phyloP scores from a whole-genome alignment of 2,329 filamentous ascomycete species.

The Chaetomiaceae sp. region DNA sequence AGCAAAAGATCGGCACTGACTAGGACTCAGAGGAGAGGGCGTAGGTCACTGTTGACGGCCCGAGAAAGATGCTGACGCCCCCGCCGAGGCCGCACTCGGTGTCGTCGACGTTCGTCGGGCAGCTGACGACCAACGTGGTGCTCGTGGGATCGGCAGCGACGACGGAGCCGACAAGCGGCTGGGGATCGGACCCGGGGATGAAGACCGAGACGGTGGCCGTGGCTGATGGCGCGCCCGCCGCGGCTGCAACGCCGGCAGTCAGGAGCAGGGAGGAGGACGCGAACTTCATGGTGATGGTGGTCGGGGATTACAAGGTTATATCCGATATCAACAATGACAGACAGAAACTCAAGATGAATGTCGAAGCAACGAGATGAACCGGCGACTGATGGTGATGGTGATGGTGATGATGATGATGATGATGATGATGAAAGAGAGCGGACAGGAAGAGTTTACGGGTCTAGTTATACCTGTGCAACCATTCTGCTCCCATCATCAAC shows the following conservation, averaged over 20 bases:
- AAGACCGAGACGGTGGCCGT: conserved; percentile 17
- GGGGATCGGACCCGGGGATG: conserved; percentile 14
- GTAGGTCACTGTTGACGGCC: conserved; percentile 19
- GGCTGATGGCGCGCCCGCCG: conserved; percentile 11
- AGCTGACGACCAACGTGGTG: conserved; percentile 21
- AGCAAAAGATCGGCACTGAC: conserved; percentile 10
- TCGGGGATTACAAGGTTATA: neutral
- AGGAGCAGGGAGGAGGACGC: conserved; percentile 8
- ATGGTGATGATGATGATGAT: no score
- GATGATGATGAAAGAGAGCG: no score
- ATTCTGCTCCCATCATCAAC: neutral
- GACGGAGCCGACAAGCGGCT: conserved; percentile 23
- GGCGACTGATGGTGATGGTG: no score
- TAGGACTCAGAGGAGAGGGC: neutral
- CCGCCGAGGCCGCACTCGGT: conserved; percentile 19
- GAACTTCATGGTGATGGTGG: conserved; percentile 11
- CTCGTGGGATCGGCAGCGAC: conserved; percentile 22
- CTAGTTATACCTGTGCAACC: neutral
- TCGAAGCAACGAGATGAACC: neutral
- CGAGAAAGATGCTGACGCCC: conserved; percentile 19
- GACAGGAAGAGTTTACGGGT: no score
- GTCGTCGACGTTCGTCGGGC: conserved; percentile 17
- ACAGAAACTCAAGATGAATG: neutral
- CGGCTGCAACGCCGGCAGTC: conserved; percentile 14
- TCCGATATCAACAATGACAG: no score